Conservation (phyloP, 257 asterid species). For the Handroanthus guayacan region DNA sequence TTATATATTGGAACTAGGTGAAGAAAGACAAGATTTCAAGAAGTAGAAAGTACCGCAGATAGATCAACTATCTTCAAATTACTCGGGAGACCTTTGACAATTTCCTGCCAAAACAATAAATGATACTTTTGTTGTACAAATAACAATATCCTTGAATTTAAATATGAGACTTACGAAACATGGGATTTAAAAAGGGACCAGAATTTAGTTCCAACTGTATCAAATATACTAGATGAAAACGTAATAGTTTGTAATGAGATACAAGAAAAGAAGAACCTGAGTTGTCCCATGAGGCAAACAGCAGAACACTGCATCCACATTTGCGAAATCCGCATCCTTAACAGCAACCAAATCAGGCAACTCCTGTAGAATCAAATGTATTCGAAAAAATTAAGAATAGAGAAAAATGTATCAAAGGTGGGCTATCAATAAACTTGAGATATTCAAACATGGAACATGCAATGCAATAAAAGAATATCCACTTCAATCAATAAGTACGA, state of each 20-base stretch:
- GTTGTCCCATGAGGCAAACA: slow-evolving; percentile 99
- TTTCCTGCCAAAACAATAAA: slow-evolving; percentile 65
- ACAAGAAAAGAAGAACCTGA: slow-evolving; percentile 57
- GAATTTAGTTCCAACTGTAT: neutral
- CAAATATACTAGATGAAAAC: neutral
- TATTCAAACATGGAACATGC: neutral
- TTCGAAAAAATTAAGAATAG: neutral
- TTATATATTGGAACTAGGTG: neutral
- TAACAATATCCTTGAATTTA: neutral
- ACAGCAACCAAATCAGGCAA: slow-evolving; percentile 89
- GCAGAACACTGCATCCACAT: slow-evolving; percentile 92
- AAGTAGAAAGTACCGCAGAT: slow-evolving; percentile 76
- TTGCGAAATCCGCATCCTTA: slow-evolving; percentile 84
- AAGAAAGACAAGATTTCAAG: neutral
- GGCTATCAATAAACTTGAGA: slow-evolving; percentile 1
- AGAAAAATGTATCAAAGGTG: neutral
- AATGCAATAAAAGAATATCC: neutral
- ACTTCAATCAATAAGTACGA: neutral
- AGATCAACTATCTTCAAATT: slow-evolving; percentile 87
- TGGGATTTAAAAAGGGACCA: neutral
- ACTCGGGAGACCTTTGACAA: slow-evolving; percentile 78
- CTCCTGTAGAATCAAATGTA: slow-evolving; percentile 50
- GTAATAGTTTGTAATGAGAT: neutral
- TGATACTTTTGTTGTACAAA: neutral
- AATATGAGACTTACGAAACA: neutral